phyloP scores from a whole-genome alignment of 805 yeast genomes.

The Candida tammaniensis region DNA sequence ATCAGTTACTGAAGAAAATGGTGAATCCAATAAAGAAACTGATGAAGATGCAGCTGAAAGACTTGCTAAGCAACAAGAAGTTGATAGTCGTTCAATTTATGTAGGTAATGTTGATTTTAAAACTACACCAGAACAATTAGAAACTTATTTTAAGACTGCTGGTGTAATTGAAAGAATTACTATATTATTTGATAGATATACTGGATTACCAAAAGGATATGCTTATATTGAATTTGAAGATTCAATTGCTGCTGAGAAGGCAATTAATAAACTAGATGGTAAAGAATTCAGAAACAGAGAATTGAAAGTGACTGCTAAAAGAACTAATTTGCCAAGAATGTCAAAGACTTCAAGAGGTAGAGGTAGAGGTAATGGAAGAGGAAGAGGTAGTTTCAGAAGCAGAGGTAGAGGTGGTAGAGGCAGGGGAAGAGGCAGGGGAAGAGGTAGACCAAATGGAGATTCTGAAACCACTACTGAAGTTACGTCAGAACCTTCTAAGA shows the following conservation, averaged over 20 bases:
- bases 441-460: constrained; percentile 8
- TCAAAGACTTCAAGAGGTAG: constrained; percentile 32
- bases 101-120: constrained; percentile 51
- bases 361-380: constrained; percentile 33
- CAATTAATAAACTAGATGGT: constrained; percentile 43
- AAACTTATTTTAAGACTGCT: constrained; percentile 40
- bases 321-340: constrained; percentile 52
- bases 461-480: constrained; percentile 1
- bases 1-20: constrained; percentile 4
- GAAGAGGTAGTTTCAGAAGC: constrained; percentile 20
- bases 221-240: constrained; percentile 61
- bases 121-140: constrained; percentile 51
- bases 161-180: constrained; percentile 54
- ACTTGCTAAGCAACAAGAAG: constrained; percentile 40
- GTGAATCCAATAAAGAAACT: too few species aligned
- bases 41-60: constrained; percentile 31
- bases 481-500: neutral
- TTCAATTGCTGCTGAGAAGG: constrained; percentile 40
- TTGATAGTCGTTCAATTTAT: constrained; percentile 52
- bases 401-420: constrained; percentile 15
- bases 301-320: constrained; percentile 47
- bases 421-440: constrained; percentile 8
- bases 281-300: constrained; percentile 44
- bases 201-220: constrained; percentile 54
- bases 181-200: constrained; percentile 42